Evolutionary conservation across 2,329 filamentous ascomycete species (phyloP), one percentile per base, ranked within the genome.

Genomic region (Calonectria pseudoturangicola): DNA sequence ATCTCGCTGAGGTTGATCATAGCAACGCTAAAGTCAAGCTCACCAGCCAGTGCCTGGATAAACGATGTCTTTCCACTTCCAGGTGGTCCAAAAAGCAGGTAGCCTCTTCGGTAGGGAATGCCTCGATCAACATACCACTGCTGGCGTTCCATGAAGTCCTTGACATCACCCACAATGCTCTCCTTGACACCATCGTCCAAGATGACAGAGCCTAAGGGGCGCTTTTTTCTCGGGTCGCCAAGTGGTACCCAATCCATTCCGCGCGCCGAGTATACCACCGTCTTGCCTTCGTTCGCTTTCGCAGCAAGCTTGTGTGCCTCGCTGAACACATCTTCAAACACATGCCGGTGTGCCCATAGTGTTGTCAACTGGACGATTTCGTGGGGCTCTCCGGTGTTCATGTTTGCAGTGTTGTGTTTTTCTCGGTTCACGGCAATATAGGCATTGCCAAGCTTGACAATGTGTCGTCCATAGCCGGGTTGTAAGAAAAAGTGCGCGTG

Each of bases 1-100:
- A 95, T 90, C 85, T 98, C 95, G 84, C 94, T 97, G 36, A 98
- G 89, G 79, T 98, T 98, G 76, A 98, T 88, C 85, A 98, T 96
- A 66, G 96, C 95, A 77, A 98, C 97, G 79, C 94, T 94, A 83
- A 96, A 98, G 82, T 98, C 95, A 70, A 98, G 85, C 80, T 97
- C 93, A n/a, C 95, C 96, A 0, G 97, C 97, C 50, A 99, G 86
- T 0, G 97, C 96, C 84, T 98, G 95, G 74, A 99, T 98, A 79
- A 99, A 98, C 0, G 95, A 98, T 73, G 94, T 98, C 87, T 98
- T 98, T 43, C 95, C 97, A 50, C 94, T 98, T 0, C 96, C 96
- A 0, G 96, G 96, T 4, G 96, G 95, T 0, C 96, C 96, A 79
- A 97, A 95, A 0, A 98, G 89, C 9, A 98, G 88, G 81, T 98